phyloP scores from a whole-genome alignment of 768 basidiomycete species.

The Kwoniella sp. region DNA sequence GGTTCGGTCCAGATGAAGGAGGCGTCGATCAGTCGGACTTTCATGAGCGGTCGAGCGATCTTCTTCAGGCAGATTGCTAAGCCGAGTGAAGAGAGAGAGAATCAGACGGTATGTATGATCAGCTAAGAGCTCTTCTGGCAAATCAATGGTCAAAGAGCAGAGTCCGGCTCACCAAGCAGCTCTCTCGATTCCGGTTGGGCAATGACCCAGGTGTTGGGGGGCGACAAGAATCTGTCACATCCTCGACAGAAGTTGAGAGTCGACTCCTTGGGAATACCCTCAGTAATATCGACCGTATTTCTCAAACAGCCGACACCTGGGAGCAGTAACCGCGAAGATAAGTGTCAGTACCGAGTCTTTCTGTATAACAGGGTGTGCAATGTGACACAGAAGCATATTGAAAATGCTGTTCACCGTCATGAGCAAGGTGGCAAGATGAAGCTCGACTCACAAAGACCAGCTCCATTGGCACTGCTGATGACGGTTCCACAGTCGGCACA shows the following conservation, averaged over 20 bases:
- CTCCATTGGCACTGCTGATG: slow-evolving; percentile 51
- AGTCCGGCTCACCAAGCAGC: slow-evolving; percentile 67
- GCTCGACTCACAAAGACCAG: slow-evolving; percentile 49
- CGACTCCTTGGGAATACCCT: slow-evolving; percentile 87
- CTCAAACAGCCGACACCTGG: slow-evolving; percentile 55
- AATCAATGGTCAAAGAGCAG: no score
- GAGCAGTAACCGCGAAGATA: no score
- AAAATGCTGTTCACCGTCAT: no score
- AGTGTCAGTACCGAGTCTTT: neutral
- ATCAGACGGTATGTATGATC: neutral
- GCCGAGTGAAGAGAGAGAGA: no score
- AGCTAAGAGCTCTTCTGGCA: neutral
- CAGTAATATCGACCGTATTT: slow-evolving; percentile 88
- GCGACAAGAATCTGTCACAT: slow-evolving; percentile 92
- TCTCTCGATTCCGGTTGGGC: slow-evolving; percentile 90
- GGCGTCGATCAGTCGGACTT: slow-evolving; percentile 95
- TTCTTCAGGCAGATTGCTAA: slow-evolving; percentile 87
- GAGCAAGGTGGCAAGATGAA: neutral
- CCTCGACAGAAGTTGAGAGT: slow-evolving; percentile 88
- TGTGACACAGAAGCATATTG: no score
- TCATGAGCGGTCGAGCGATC: slow-evolving; percentile 67
- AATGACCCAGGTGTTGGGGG: slow-evolving; percentile 81
- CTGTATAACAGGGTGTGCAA: neutral
- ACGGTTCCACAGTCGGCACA: slow-evolving; percentile 57
- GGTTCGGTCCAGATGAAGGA: slow-evolving; percentile 99